Base-by-base conservation (phyloP, 192 early-diverging fungal species). In the Spizellomyces sp. region DNA sequence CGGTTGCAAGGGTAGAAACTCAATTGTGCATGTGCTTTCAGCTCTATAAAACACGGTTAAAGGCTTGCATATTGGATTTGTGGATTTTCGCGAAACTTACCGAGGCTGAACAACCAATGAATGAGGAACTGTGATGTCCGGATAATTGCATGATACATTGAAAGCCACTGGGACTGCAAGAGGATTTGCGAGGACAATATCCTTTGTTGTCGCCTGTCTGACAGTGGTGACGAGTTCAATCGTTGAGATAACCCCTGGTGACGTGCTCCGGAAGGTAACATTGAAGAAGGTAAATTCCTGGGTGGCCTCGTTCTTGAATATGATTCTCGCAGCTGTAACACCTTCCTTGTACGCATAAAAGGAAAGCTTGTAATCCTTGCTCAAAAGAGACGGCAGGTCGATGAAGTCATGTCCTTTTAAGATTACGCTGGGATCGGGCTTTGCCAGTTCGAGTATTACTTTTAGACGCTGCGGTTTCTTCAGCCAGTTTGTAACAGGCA, bases 311-410 rank as follows among this genome's bases (percentile, higher is more conserved):
- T 88, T 88, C 62, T 81, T 84, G 71, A 88, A 88, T 3, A 78
- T 79, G 15, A 88, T 76, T 62, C 83, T 84, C 15, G 79, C 73
- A 54, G 60, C 83, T 15, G 78, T 79, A 0, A 83, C 48, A 8
- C 86, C 82, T 57, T 88, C 87, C 52, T 85, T 87, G 76, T 81
- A 88, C 17, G 87, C 82, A 62, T 84, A 86, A 71, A 82, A 88
- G 15, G 73, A 74, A 45, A 88, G 73, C 67, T 88, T 88, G 66
- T 88, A 88, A 42, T 88, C 82, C 60, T 82, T 82, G 10, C 73
- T 80, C 4, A 74, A 62, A 10, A 77, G 61, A 5, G 73, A 76
- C 7, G 86, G 83, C 36, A 88, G 71, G 46, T 88, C 87, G 43
- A 88, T 77, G 70, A 79, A 88, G 55, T 88, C 87, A 56, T 83